These are phyloP conservation scores for Amphirosellinia nigrospora DNA, from an alignment of 495 filamentous ascomycete genomes.

Conservation along the genomic window DNA sequence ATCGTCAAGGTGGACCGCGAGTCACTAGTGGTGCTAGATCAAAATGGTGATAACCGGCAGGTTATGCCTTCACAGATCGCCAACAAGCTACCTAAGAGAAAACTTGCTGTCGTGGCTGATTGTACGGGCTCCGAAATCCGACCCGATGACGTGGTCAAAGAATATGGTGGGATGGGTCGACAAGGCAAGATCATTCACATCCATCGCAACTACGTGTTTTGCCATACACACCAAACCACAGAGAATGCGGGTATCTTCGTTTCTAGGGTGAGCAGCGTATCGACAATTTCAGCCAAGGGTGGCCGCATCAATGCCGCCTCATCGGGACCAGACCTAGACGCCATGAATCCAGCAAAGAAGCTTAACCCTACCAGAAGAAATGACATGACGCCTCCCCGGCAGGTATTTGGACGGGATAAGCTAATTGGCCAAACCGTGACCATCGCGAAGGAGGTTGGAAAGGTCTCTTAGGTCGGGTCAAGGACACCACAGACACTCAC, in stretches of 20 bases:
- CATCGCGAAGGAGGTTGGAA: constrained; percentile 86
- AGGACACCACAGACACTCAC: constrained; percentile 82
- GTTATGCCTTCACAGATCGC: constrained; percentile 90
- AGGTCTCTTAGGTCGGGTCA: constrained; percentile 92
- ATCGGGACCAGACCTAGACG: constrained; percentile 73
- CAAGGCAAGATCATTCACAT: constrained; percentile 91
- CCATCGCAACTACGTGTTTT: constrained; percentile 84
- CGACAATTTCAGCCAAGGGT: constrained; percentile 89
- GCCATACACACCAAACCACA: constrained; percentile 79
- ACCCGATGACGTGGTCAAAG: constrained; percentile 88
- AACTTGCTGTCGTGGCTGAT: constrained; percentile 87
- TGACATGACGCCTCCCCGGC: constrained; percentile 77
- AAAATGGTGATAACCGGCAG: constrained; percentile 80
- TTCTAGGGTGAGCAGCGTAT: constrained; percentile 81
- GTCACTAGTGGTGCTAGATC: constrained; percentile 86
- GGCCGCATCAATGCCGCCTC: constrained; percentile 64
- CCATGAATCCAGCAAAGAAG: constrained; percentile 92
- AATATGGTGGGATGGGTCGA: constrained; percentile 82
- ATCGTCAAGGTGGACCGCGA: constrained; percentile 96
- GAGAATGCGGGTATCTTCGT: constrained; percentile 94
- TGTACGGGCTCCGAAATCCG: constrained; percentile 92
- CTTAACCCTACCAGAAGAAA: constrained; percentile 56
- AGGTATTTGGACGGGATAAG: constrained; percentile 76
- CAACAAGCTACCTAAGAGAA: constrained; percentile 79
- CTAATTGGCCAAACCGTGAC: constrained; percentile 89